A percentile compares a stretch with the other conserved stretches of the same genome.
These are phyloP conservation scores for Extremus antarcticus DNA, from an alignment of 495 filamentous ascomycete species.

Conservation along the genomic window DNA sequence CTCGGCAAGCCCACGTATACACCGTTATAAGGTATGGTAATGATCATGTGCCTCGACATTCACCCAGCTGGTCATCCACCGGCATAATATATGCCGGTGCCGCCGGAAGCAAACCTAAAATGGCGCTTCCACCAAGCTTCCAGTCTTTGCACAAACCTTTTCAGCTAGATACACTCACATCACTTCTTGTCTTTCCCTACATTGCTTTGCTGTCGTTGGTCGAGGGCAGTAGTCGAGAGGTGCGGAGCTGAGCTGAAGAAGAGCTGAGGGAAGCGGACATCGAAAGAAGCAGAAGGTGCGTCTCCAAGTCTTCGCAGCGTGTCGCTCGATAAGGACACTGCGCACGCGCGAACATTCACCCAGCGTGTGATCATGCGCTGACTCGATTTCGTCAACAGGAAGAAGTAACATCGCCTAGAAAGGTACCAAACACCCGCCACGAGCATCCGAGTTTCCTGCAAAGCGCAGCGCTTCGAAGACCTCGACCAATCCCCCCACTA, in stretches of 20 bases:
- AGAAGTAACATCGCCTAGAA: background rate
- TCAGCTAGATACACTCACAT: background rate
- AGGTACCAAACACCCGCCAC: background rate
- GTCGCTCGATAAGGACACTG: background rate
- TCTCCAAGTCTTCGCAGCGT: background rate
- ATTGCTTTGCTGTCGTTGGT: conserved; percentile 5
- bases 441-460: background rate
- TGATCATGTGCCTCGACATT: no score
- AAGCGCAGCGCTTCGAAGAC: background rate
- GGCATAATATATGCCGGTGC: no score
- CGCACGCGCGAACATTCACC: background rate
- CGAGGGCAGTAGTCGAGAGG: conserved; percentile 4
- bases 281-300: background rate
- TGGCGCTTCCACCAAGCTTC: background rate
- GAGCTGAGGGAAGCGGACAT: background rate
- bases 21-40: no score
- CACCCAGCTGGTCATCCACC: no score
- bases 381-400: background rate
- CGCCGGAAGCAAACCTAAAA: background rate
- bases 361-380: background rate
- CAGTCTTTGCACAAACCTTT: background rate
- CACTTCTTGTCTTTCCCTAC: background rate
- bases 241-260: conserved; percentile 2
- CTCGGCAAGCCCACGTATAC: no score
- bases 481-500: background rate